phyloP scores from a whole-genome alignment of 495 filamentous ascomycete species.

The Hyphodiscus hymeniophilus region DNA sequence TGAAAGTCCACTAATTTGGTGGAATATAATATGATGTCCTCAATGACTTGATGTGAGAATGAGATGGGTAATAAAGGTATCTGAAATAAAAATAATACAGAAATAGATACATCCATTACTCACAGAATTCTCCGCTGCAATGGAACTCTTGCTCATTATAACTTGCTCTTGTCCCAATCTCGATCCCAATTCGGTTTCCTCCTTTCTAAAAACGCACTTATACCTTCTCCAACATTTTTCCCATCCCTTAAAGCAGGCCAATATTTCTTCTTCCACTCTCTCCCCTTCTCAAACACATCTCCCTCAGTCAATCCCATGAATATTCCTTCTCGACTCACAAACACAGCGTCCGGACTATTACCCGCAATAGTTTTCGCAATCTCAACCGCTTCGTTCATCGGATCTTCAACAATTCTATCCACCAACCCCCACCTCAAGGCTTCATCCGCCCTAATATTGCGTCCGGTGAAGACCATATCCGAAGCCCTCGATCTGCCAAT shows the following conservation, averaged over 20 bases:
- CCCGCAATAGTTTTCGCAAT: not conserved
- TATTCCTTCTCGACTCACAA: not conserved
- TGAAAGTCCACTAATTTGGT: no score
- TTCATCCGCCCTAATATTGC: not conserved
- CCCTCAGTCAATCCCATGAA: not conserved
- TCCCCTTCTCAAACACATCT: not conserved
- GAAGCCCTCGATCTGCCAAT: not conserved
- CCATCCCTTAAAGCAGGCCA: not conserved
- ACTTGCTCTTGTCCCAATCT: not conserved
- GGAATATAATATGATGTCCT: no score
- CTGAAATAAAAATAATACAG: no score
- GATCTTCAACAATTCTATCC: constrained; percentile 1
- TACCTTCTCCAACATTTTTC: not conserved
- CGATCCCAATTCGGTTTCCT: not conserved
- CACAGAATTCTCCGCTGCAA: no score
- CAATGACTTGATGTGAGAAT: no score
- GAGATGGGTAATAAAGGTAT: no score
- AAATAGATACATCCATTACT: no score
- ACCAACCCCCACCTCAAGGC: not conserved
- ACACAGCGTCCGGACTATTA: constrained; percentile 1
- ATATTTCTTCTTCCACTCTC: not conserved
- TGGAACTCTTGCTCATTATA: not conserved
- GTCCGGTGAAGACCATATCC: not conserved
- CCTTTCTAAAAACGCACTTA: not conserved
- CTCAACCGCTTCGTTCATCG: not conserved